These are phyloP conservation scores for Rhypophila decipiens DNA, from an alignment of 495 filamentous ascomycete genomes.

Conservation along the genomic window DNA sequence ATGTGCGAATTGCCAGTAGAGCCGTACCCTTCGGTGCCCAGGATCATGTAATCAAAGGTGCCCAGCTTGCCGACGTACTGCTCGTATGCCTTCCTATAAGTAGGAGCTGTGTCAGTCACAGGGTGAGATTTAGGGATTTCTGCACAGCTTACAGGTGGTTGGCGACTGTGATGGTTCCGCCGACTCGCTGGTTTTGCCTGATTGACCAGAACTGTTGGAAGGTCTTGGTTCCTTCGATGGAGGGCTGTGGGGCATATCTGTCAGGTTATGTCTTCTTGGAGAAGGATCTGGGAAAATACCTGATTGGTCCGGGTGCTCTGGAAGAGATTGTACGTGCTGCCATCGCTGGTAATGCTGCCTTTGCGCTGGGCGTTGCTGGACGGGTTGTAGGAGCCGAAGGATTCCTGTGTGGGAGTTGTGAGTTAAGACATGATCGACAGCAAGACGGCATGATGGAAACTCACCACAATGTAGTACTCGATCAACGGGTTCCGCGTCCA, in stretches of 20 bases:
- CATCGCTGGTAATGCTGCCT: slow-evolving; percentile 54
- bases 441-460: no score
- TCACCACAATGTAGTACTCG: slow-evolving; percentile 56
- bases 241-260: no score
- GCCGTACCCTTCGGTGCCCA: slow-evolving; percentile 52
- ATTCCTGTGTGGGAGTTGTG: no score
- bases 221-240: slow-evolving; percentile 47
- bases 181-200: slow-evolving; percentile 39
- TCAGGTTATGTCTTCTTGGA: no score
- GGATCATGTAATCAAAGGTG: slow-evolving; percentile 53
- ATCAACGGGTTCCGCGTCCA: slow-evolving; percentile 49
- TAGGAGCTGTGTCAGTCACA: no score
- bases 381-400: slow-evolving; percentile 50
- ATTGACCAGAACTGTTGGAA: slow-evolving; percentile 55
- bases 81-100: no score
- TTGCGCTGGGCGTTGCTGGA: slow-evolving; percentile 35
- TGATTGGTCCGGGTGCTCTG: slow-evolving; percentile 50
- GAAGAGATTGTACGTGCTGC: slow-evolving; percentile 58
- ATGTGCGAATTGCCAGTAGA: slow-evolving; percentile 29
- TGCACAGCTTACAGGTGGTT: slow-evolving; percentile 64
- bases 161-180: slow-evolving; percentile 39
- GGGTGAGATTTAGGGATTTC: no score
- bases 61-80: slow-evolving; percentile 50
- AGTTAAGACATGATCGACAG: no score
- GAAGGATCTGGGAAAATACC: no score